Evolutionary conservation across 768 basidiomycete species (phyloP).

Genomic region (Boletus rex-veris): DNA sequence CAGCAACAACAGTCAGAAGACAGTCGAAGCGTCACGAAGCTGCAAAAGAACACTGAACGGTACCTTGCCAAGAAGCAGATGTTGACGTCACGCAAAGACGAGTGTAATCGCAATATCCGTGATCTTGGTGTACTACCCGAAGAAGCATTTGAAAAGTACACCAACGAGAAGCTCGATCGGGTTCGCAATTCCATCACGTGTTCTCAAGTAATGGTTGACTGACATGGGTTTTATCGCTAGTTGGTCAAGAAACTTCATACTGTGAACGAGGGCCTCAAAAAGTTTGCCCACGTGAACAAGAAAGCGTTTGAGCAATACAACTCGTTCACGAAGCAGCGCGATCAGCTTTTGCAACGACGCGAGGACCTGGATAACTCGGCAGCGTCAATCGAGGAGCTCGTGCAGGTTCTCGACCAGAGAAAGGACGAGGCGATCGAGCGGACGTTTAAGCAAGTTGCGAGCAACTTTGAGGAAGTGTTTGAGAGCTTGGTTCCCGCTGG

Average conservation of each 20-base stretch:
- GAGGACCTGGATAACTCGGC: constrained; percentile 92
- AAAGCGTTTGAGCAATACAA: constrained; percentile 98
- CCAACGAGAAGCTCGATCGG: constrained; percentile 80
- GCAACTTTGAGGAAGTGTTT: constrained; percentile 96
- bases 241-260: constrained; percentile 89
- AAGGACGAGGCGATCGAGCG: constrained; percentile 99
- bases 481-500: constrained; percentile 95
- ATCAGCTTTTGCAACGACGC: constrained; percentile 80
- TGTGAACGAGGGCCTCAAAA: constrained; percentile 90
- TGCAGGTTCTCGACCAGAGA: constrained; percentile 89
- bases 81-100: constrained; percentile 79
- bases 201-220: neutral
- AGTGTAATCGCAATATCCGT: constrained; percentile 92
- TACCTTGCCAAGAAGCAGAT: constrained; percentile 92
- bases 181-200: constrained; percentile 42
- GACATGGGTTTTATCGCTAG: constrained; percentile 39
- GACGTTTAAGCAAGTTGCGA: constrained; percentile 97
- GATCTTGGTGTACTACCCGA: constrained; percentile 96
- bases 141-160: constrained; percentile 96
- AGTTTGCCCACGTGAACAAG: constrained; percentile 98
- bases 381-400: constrained; percentile 85
- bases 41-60: constrained; percentile 94
- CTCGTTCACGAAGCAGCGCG: constrained; percentile 96
- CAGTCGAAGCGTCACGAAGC: constrained; percentile 77
- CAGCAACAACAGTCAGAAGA: constrained; percentile 87